These are phyloP conservation scores for Collybia sordida DNA, from an alignment of 768 basidiomycete species.

Conservation along the genomic window DNA sequence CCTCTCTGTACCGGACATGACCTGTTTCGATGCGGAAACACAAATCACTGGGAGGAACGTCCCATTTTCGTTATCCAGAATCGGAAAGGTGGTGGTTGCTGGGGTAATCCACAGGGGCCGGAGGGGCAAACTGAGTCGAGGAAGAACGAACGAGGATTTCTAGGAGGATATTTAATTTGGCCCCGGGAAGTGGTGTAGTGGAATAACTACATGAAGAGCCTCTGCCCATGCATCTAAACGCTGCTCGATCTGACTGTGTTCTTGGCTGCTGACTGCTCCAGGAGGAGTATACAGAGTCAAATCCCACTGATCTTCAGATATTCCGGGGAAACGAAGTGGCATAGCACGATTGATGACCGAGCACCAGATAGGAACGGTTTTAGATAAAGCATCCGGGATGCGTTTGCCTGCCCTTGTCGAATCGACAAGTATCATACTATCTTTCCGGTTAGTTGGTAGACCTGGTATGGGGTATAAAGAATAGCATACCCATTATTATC, in stretches of 20 bases:
- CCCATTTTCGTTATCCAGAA: slow-evolving; percentile 25
- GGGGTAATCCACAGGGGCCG: slow-evolving; percentile 91
- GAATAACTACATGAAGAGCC: slow-evolving; percentile 55
- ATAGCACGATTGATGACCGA: slow-evolving; percentile 77
- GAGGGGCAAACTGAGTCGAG: slow-evolving; percentile 60
- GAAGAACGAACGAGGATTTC: slow-evolving; percentile 73
- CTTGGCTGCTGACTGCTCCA: slow-evolving; percentile 64
- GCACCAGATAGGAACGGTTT: slow-evolving; percentile 96
- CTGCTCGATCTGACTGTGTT: slow-evolving; percentile 76
- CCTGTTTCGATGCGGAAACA: slow-evolving; percentile 79
- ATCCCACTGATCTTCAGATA: slow-evolving; percentile 45
- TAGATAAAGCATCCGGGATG: slow-evolving; percentile 91
- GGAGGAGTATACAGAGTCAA: slow-evolving; percentile 68
- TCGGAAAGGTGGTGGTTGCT: slow-evolving; percentile 49
- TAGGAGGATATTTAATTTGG: slow-evolving; percentile 22
- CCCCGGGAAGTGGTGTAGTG: background rate
- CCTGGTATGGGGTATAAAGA: too few relatives aligned
- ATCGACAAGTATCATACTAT: slow-evolving; percentile 85
- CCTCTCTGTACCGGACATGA: slow-evolving; percentile 58
- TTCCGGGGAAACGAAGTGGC: slow-evolving; percentile 29
- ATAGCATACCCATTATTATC: slow-evolving; percentile 53
- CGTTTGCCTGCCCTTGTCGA: slow-evolving; percentile 93
- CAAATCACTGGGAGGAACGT: slow-evolving; percentile 75
- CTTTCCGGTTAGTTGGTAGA: background rate
- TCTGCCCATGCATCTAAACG: slow-evolving; percentile 68